Percentiles rank a stretch among this genome's conserved stretches.
Evolutionary conservation across 2,329 filamentous ascomycete genomes (phyloP).

Genomic region (Hypoxylon sp.): DNA sequence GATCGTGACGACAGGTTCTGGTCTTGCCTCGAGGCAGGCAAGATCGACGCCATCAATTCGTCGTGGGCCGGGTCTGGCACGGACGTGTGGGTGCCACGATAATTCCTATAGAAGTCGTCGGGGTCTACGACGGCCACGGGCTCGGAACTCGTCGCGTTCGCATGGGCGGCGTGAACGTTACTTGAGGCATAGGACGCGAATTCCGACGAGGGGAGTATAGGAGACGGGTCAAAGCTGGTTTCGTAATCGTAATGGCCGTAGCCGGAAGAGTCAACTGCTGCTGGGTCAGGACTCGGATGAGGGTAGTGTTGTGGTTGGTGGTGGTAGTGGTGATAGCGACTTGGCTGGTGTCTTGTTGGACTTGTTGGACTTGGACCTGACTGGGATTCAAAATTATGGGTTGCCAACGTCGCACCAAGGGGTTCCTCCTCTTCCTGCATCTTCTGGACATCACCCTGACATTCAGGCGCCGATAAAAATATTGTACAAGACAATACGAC

Average conservation of each 20-base stretch:
- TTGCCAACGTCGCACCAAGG: conserved; percentile 55
- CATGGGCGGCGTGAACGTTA: conserved; percentile 58
- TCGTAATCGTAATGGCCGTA: conserved; percentile 41
- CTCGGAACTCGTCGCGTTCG: conserved; percentile 58
- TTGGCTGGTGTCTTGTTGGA: conserved; percentile 53
- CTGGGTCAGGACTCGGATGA: conserved; percentile 30
- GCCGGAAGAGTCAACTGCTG: conserved; percentile 40
- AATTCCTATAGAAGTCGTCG: conserved; percentile 70
- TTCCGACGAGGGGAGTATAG: conserved; percentile 45
- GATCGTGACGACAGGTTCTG: conserved; percentile 62
- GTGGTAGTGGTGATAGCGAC: conserved; percentile 49
- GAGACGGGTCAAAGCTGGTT: conserved; percentile 28
- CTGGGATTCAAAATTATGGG: conserved; percentile 55
- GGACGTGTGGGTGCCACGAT: conserved; percentile 57
- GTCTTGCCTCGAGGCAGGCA: conserved; percentile 59
- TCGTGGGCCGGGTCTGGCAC: conserved; percentile 46
- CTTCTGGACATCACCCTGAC: conserved; percentile 60
- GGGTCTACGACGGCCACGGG: conserved; percentile 63
- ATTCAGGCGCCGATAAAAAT: conserved; percentile 45
- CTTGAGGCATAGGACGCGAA: conserved; percentile 57
- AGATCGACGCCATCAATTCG: conserved; percentile 60
- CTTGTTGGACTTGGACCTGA: conserved; percentile 45
- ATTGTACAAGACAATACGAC: conserved; percentile 34
- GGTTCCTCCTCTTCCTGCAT: conserved; percentile 66
- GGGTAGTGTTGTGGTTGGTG: conserved; percentile 33